Base-by-base conservation (phyloP, 345 rosid genomes). In the Excoecaria agallocha region DNA sequence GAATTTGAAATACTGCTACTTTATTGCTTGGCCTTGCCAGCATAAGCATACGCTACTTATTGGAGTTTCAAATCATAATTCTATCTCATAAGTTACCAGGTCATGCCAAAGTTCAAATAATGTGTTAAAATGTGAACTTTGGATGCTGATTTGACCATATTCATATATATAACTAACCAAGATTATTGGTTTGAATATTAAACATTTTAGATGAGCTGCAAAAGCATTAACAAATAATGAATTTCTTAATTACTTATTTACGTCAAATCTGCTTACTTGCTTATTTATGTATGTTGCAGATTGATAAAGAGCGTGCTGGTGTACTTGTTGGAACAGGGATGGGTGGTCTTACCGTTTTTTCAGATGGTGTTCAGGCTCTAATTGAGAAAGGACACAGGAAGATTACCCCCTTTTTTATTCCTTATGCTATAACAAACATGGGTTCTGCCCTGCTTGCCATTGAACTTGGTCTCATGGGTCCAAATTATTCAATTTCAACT, bases 251-350 rank as follows among this genome's bases (percentile, higher is more conserved):
- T 3, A n/a, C 10, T 15, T 15, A 41, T 19, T 1, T 15, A n/a
- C 11, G 25, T 19, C 49, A 22, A 37, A 57, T 9, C 35, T n/a
- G 37, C 49, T 52, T 46, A 30, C 48, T 48, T 50, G 72, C 37
- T 55, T 56, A 41, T 52, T 57, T 68, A 56, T 72, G 62, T 79
- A 25, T 45, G 11, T 65, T 84, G 87, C 82, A 96, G 98, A 86
- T 96, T 58, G 89, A 93, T 77, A 91, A 90, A 83, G 84, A 75
- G 83, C 83, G 76, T 70, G 96, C 92, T 63, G 99, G 99, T 63
- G 97, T 96, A 76, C 92, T 96, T 69, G 98, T 95, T 63, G 99
- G 99, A 74, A 91, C 99, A 65, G 99, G 97, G 59, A 95, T 95
- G 99, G 99, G 99, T 70, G 98, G 98, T 59, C 86, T 95, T 68